These are phyloP conservation scores for Colletotrichum magnum DNA, from an alignment of 2,329 filamentous ascomycete genomes.

Conservation along the genomic window DNA sequence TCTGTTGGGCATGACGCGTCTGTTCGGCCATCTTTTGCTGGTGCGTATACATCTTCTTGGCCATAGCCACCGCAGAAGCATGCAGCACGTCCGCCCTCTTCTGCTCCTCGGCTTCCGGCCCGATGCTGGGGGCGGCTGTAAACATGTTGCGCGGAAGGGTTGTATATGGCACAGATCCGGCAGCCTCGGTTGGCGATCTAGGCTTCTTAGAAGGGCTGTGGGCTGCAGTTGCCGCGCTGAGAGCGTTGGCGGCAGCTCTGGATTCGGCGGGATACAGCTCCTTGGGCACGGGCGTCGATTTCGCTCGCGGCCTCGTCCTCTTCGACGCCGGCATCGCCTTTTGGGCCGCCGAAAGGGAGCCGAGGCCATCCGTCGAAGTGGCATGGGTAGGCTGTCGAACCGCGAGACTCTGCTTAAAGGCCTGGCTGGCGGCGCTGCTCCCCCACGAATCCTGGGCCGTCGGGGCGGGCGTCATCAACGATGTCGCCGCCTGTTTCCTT, in stretches of 20 bases:
- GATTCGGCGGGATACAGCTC: constrained; percentile 68
- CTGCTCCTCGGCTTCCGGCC: constrained; percentile 80
- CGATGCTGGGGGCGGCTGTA: constrained; percentile 80
- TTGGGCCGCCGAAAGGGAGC: constrained; percentile 81
- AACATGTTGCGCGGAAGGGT: constrained; percentile 83
- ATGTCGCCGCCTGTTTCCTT: constrained; percentile 52
- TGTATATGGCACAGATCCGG: constrained; percentile 76
- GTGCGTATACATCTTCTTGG: constrained; percentile 84
- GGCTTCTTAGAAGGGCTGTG: constrained; percentile 66
- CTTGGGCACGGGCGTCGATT: constrained; percentile 70
- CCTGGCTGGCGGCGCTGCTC: constrained; percentile 78
- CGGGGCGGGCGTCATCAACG: constrained; percentile 60
- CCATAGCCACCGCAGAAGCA: constrained; percentile 91
- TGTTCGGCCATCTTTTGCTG: constrained; percentile 75
- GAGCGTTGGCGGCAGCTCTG: constrained; percentile 75
- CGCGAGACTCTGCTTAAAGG: constrained; percentile 64
- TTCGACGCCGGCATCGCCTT: constrained; percentile 74
- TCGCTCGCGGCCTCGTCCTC: constrained; percentile 72
- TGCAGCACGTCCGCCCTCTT: constrained; percentile 80
- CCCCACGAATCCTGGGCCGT: constrained; percentile 63
- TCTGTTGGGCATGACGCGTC: constrained; percentile 57
- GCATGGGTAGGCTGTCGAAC: constrained; percentile 49
- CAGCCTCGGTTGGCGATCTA: constrained; percentile 67
- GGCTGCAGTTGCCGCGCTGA: constrained; percentile 80
- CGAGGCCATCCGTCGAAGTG: constrained; percentile 51